Percentiles rank a stretch among this genome's conserved stretches.
These are phyloP conservation scores for Kodamaea restingae DNA, from an alignment of 805 yeast species.

Conservation along the genomic window DNA sequence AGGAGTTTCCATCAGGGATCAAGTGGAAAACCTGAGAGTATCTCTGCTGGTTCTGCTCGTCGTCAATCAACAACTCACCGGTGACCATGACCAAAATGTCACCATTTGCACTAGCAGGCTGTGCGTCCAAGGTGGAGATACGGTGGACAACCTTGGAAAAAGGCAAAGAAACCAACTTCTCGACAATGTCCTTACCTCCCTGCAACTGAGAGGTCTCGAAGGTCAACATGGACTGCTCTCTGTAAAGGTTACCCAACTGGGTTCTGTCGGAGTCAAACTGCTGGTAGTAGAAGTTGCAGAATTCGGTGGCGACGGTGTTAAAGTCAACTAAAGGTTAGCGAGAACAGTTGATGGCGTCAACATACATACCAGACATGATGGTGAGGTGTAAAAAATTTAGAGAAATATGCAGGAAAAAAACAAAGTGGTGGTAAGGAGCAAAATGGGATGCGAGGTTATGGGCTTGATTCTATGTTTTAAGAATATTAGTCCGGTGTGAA, in stretches of 20 bases:
- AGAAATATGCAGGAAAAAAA: not conserved
- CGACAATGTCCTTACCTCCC: conserved; percentile 90
- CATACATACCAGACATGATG: conserved; percentile 29
- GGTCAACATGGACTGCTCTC: conserved; percentile 96
- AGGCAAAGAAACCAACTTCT: conserved; percentile 83
- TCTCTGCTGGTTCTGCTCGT: conserved; percentile 92
- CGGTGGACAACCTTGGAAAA: conserved; percentile 91
- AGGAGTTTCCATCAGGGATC: conserved; percentile 86
- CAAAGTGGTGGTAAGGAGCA: not conserved
- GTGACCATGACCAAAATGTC: conserved; percentile 97
- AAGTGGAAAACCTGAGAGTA: conserved; percentile 97
- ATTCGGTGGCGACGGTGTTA: conserved; percentile 60
- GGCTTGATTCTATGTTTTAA: not conserved
- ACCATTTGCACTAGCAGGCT: conserved; percentile 90
- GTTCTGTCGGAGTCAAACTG: conserved; percentile 92
- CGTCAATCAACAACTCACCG: conserved; percentile 89
- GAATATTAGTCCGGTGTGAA: too few species aligned
- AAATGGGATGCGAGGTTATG: too few species aligned
- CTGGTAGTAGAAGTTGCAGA: conserved; percentile 91
- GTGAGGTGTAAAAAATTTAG: not conserved
- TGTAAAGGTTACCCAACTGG: conserved; percentile 88
- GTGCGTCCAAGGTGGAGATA: conserved; percentile 94
- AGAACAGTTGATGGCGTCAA: not conserved
- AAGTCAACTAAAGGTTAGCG: conserved; percentile 32
- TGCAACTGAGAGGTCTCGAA: conserved; percentile 92